Base-by-base conservation (phyloP, 75 land plant genomes). In the Pinus albicaulis region DNA sequence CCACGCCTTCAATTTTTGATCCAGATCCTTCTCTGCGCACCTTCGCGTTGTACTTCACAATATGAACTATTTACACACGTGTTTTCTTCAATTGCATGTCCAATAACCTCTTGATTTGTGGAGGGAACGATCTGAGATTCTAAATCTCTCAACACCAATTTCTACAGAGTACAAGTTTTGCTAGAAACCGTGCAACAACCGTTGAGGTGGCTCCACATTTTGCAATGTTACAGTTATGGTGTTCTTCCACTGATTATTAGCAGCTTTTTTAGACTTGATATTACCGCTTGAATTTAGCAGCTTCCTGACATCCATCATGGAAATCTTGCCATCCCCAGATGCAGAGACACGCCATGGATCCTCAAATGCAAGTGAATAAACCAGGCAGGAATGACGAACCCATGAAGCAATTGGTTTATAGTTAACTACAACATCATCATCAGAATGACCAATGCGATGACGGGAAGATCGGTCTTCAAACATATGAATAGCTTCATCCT, bases 271-370 rank as follows among this genome's bases (percentile, higher is more conserved):
- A 19, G 76, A 34, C 24, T 58, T 76, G 62, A 34, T 12, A 12
- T 31, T 64, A 53, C 41, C 75, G 26, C 64, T 59, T 8, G 81
- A 75, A 72, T 81, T 86, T 75, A 94, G 63, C 56, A 92, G 80
- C 78, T 89, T 86, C 73, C 98, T 88, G 36, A 97, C 88, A 86
- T 97, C 93, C 79, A 95, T 97, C 76, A 97, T 86, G 23, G 98
- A 88, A 34, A 97, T 74, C 59, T 86, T 83, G 6, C 99, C 99
- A 78, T 97, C 99, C n/a, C 85, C 80, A 12, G 99, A 95, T 52
- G 95, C 89, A 48, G 99, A 92, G 34, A 95, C 91, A 62, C 94
- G 90, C 99, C 98, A 97, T 4, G 99, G 99, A 81, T 86, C 97
- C 78, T 97, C 99, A 82, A 97, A 97, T 38, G 95, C 93, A 73